Evolutionary conservation across 495 filamentous ascomycete species (phyloP).

Genomic region (Aspergillus haitiensis): DNA sequence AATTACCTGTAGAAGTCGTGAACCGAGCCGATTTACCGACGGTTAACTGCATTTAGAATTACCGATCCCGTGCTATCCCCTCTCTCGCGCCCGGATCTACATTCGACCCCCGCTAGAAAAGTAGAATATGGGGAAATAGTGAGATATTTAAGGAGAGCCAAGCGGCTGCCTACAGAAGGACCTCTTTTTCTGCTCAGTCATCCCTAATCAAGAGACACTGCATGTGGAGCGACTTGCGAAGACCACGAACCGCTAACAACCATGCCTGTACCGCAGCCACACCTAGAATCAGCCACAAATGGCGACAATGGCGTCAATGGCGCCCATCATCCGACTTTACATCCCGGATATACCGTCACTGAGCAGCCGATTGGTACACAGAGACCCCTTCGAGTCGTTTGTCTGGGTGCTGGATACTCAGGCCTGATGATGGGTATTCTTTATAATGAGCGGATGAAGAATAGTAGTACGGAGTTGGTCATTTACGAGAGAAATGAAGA

Average conservation of each 20-base stretch:
- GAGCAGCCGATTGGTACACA: constrained; percentile 14
- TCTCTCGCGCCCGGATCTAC: neutral
- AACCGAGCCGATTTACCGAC: neutral
- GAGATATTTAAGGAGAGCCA: neutral
- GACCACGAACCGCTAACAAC: too few species aligned
- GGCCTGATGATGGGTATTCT: constrained; percentile 14
- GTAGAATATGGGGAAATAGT: neutral
- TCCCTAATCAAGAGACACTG: neutral
- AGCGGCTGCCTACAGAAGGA: neutral
- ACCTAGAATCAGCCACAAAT: neutral
- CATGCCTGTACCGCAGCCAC: too few species aligned
- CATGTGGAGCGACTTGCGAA: neutral
- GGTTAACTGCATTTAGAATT: neutral
- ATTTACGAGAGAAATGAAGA: constrained; percentile 19
- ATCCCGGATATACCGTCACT: constrained; percentile 1
- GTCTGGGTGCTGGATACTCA: constrained; percentile 12
- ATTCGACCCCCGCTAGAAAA: neutral
- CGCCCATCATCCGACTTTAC: neutral
- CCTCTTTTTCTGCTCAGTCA: neutral
- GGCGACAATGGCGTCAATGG: neutral
- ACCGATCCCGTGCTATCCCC: neutral
- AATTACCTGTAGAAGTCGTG: neutral
- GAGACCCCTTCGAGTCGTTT: constrained; percentile 8
- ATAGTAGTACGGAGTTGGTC: constrained; percentile 4
- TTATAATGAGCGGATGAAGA: constrained; percentile 3